Base-by-base conservation (phyloP, 1,284 basidiomycete species). In the Ustilago vetiveriae region DNA sequence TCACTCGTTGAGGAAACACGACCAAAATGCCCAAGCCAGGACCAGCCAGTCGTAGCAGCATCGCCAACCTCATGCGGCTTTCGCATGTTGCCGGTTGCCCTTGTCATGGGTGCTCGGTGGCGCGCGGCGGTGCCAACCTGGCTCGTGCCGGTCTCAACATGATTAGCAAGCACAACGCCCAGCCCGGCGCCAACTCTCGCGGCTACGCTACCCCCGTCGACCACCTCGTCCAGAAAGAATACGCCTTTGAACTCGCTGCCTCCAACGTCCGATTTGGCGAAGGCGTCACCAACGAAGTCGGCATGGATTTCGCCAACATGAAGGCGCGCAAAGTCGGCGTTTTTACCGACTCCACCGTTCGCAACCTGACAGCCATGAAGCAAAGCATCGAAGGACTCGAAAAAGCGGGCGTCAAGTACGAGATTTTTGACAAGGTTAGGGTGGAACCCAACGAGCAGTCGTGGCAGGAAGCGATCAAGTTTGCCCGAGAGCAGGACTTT, bases 171-270 rank as follows among this genome's bases (percentile, higher is more conserved):
- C 76, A 79, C 56, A 72, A 70, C 29, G 36, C 56, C 16, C 57
- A 66, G 33, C 49, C 59, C 6, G 70, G 70, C 5, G 63, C 66
- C 33, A 73, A 49, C 16, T 41, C 64, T 3, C 64, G 80, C 11
- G 67, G 71, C 7, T 83, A 82, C 52, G 94, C 93, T n/a, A 92
- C 91, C 1, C 94, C 94, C 23, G 88, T 92, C 13, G 87, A 92
- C 50, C 76, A 83, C 4, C 85, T 89, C 9, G 44, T 77, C 4
- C 55, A 92, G 83, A 92, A 90, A 80, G 94, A 98, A 83, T 98
- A 97, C 82, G 94, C 94, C 0, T 98, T 97, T 78, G 94, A 98
- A 91, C 89, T 97, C 58, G 92, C 94, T 11, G 94, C 94, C 1
- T 90, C 91, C 45, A 94, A 94, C 81, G 84, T 96, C 58, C 64